phyloP scores from a whole-genome alignment of 2,329 filamentous ascomycete species.

The Colletotrichum tamarilloi region DNA sequence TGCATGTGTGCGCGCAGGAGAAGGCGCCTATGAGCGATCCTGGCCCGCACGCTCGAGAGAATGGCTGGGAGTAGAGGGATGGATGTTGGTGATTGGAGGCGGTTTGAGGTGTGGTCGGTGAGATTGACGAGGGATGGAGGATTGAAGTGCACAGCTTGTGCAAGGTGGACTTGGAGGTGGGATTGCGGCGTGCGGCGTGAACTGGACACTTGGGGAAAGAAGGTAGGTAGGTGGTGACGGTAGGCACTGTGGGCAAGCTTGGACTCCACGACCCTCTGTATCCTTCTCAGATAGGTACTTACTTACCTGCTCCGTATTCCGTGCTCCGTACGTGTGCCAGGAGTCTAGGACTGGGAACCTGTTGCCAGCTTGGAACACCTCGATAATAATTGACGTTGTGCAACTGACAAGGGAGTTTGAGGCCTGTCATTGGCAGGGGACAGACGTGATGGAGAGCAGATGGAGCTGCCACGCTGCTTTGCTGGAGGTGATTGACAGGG shows the following conservation, averaged over 20 bases:
- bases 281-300: no score
- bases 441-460: neutral
- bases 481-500: slow-evolving; percentile 3
- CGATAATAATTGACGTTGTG: slow-evolving; percentile 19
- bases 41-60: neutral
- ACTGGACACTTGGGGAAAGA: neutral
- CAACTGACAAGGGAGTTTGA: neutral
- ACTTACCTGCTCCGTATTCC: no score
- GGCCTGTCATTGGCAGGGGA: neutral
- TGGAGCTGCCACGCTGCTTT: slow-evolving; percentile 8
- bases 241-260: slow-evolving; percentile 22
- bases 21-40: neutral
- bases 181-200: slow-evolving; percentile 14
- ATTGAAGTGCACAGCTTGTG: slow-evolving; percentile 19
- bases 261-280: slow-evolving; percentile 9
- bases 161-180: slow-evolving; percentile 4
- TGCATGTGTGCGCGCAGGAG: slow-evolving; percentile 12
- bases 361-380: slow-evolving; percentile 17
- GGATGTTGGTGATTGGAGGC: slow-evolving; percentile 11
- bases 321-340: no score
- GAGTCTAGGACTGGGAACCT: slow-evolving; percentile 16
- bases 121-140: slow-evolving; percentile 26
- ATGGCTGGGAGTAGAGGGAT: slow-evolving; percentile 28
- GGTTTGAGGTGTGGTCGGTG: slow-evolving; percentile 20
- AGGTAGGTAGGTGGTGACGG: neutral